Base-by-base conservation (phyloP, 1,284 basidiomycete genomes). In the Trametes pubescens region DNA sequence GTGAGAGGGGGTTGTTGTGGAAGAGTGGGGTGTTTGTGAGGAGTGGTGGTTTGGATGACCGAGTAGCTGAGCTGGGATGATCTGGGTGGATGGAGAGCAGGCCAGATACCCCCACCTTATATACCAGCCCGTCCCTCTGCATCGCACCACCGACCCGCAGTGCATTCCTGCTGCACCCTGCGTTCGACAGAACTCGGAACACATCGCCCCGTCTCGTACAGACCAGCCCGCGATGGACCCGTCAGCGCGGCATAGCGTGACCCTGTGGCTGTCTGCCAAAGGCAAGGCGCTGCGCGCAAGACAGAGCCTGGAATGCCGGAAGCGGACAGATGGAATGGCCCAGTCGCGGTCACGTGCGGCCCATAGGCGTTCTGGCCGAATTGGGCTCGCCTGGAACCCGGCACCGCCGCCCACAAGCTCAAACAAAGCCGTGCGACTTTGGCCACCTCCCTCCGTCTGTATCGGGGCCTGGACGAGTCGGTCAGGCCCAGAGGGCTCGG, bases 131-230 rank as follows among this genome's bases (percentile, higher is more conserved):
- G 21, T 40, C 4, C 43, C 47, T 43, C 57, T 34, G 13, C 53
- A 46, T 43, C 47, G 51, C 44, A 43, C 55, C 43, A 18, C 29
- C 55, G 43, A 57, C 46, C 32, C 21, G n/a, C 40, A n/a, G 24
- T 21, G 24, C 35, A 14, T 16, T 24, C 37, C 40, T 21, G 22
- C n/a, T 24, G 47, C 14, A 57, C 48, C 47, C 60, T 49, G 53
- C 44, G 24, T 43, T 65, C 71, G 70, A 67, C 64, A 55, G 43
- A 63, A 66, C 46, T 62, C 71, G 71, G 71, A 68, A 72, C 64
- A 54, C 54, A 58, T 67, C 53, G 71, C 67, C 65, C 61, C 47
- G 65, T 48, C 69, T 64, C 51, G 69, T 24, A 61, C 64, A 61
- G 55, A 55, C 65, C 51, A 66, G 67, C 67, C 64, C 65, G 43